Evolutionary conservation across 371 early-diverging fungal genomes (phyloP).

Genomic region (Dichotomocladium elegans): DNA sequence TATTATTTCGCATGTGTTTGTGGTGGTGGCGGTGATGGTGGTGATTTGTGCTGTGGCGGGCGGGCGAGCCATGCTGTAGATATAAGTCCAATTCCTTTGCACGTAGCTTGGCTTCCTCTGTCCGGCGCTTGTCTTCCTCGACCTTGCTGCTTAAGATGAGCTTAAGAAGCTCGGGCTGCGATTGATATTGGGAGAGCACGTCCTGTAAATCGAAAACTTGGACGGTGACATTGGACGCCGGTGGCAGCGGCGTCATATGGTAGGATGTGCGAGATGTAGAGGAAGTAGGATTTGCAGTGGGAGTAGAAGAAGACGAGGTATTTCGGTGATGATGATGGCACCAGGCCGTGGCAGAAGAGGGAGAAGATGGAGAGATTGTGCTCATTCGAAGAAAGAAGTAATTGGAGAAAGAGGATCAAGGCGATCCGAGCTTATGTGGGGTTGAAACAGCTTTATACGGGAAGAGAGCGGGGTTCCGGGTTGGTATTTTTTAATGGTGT

Average conservation of each 20-base stretch:
- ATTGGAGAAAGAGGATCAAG: neutral
- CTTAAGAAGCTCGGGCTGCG: conserved; percentile 51
- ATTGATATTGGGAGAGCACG: conserved; percentile 42
- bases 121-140: conserved; percentile 56
- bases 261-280: too few relatives aligned
- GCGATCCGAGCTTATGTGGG: too few relatives aligned
- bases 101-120: conserved; percentile 55
- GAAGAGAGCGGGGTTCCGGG: too few relatives aligned
- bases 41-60: too few relatives aligned
- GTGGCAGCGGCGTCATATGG: too few relatives aligned
- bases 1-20: too few relatives aligned
- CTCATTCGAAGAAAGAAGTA: neutral
- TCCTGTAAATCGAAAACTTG: conserved; percentile 17
- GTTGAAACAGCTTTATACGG: too few relatives aligned
- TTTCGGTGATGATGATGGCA: too few relatives aligned
- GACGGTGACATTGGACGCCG: neutral
- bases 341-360: too few relatives aligned
- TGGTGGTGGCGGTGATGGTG: too few relatives aligned
- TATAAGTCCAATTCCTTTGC: conserved; percentile 46
- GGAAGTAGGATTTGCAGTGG: neutral
- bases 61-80: too few relatives aligned
- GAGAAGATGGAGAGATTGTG: neutral
- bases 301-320: neutral
- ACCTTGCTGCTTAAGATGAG: conserved; percentile 54
- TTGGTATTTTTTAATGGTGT: too few relatives aligned